phyloP scores from a whole-genome alignment of 2,329 filamentous ascomycete genomes.

The Geosmithia putterillii region DNA sequence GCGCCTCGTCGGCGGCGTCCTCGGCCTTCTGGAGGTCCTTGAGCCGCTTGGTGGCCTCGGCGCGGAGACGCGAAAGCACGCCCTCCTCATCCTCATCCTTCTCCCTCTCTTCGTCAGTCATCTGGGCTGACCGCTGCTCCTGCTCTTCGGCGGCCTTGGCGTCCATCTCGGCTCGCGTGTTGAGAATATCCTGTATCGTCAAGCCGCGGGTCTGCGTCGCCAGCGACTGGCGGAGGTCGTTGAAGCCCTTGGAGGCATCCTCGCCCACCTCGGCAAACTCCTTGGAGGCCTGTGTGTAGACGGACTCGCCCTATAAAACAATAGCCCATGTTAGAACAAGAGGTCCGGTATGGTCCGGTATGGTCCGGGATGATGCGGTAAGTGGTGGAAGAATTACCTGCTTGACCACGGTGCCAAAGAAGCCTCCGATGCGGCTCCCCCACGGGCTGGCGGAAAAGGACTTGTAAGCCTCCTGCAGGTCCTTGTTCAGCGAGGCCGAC shows the following conservation, averaged over 20 bases:
- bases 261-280: constrained; percentile 69
- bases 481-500: constrained; percentile 58
- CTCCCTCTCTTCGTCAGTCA: constrained; percentile 27
- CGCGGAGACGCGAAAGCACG: constrained; percentile 64
- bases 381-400: constrained; percentile 53
- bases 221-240: constrained; percentile 53
- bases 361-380: constrained; percentile 1
- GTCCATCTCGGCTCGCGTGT: constrained; percentile 13
- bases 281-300: constrained; percentile 60
- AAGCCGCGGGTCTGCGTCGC: constrained; percentile 63
- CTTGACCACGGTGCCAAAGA: constrained; percentile 86
- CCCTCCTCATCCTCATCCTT: constrained; percentile 28
- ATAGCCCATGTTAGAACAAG: not conserved
- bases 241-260: constrained; percentile 73
- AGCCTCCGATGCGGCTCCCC: constrained; percentile 78
- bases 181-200: constrained; percentile 42
- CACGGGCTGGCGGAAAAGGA: constrained; percentile 85
- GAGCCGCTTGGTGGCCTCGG: constrained; percentile 69
- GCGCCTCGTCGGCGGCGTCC: constrained; percentile 89
- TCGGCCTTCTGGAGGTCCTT: constrained; percentile 87
- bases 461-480: constrained; percentile 91
- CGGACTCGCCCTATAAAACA: constrained; percentile 52
- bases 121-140: constrained; percentile 14
- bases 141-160: constrained; percentile 18
- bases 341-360: too few relatives aligned